Percentiles rank a stretch among this genome's conserved stretches.
Evolutionary conservation across 768 basidiomycete species (phyloP).

Genomic region (Podaxis sp.): DNA sequence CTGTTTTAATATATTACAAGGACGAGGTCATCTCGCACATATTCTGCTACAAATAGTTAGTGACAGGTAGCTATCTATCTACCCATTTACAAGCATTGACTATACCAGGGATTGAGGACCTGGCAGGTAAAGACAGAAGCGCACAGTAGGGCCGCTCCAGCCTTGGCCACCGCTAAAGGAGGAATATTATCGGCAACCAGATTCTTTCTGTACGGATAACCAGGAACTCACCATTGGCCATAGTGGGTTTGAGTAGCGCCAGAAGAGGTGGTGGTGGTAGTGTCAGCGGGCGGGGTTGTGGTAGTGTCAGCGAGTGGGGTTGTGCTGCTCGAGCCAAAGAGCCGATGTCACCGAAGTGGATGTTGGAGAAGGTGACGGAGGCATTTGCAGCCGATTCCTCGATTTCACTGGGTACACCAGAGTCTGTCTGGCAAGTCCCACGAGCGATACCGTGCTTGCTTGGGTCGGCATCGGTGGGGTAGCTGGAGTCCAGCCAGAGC

Average conservation of each 20-base stretch:
- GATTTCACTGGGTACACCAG: conserved; percentile 32
- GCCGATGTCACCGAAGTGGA: conserved; percentile 30
- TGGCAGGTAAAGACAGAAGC: conserved; percentile 7
- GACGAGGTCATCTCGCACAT: background rate
- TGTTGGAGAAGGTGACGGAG: conserved; percentile 31
- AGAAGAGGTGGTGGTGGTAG: background rate
- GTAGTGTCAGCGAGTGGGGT: background rate
- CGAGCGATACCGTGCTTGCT: conserved; percentile 25
- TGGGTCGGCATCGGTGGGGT: conserved; percentile 7
- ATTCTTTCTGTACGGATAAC: background rate
- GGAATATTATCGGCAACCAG: background rate
- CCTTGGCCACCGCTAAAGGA: conserved; percentile 13
- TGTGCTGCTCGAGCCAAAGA: background rate
- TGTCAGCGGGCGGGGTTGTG: background rate
- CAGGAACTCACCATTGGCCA: background rate
- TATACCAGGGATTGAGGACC: conserved; percentile 8
- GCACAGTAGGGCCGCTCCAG: conserved; percentile 12
- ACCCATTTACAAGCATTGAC: conserved; percentile 6
- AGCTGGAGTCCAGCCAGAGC: conserved; percentile 6
- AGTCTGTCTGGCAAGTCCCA: conserved; percentile 34
- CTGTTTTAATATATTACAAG: too few species aligned
- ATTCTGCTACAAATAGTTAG: background rate
- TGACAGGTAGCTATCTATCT: background rate
- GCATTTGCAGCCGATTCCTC: conserved; percentile 23
- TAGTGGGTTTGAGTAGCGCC: background rate